Percentiles rank a stretch among this genome's conserved stretches.
These are phyloP conservation scores for Metschnikowia orientalis DNA, from an alignment of 805 yeast species.

Conservation along the genomic window DNA sequence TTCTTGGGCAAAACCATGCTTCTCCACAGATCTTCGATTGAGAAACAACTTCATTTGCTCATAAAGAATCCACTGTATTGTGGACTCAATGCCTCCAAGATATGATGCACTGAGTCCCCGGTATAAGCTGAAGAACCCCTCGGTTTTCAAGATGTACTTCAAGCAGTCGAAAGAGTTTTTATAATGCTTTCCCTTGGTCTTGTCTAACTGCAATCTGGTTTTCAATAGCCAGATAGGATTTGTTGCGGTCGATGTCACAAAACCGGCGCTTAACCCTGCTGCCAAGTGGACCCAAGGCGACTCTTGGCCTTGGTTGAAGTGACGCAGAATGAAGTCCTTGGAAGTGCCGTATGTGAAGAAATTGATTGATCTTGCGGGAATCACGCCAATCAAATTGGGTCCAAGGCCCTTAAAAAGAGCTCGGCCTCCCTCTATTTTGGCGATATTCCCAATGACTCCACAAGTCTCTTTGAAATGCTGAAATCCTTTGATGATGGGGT, in stretches of 20 bases:
- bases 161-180: slow-evolving; percentile 84
- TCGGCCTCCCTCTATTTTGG: slow-evolving; percentile 71
- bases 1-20: slow-evolving; percentile 27
- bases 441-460: slow-evolving; percentile 63
- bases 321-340: slow-evolving; percentile 64
- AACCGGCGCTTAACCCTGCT: slow-evolving; percentile 88
- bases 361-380: slow-evolving; percentile 95
- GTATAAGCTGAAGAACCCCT: slow-evolving; percentile 78
- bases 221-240: slow-evolving; percentile 97
- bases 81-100: slow-evolving; percentile 87
- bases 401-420: slow-evolving; percentile 94
- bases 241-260: slow-evolving; percentile 92
- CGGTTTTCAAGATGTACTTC: slow-evolving; percentile 59
- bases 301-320: slow-evolving; percentile 71
- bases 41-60: slow-evolving; percentile 87
- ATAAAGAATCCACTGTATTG: slow-evolving; percentile 93
- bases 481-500: slow-evolving; percentile 42
- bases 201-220: slow-evolving; percentile 90
- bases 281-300: slow-evolving; percentile 79
- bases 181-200: slow-evolving; percentile 60
- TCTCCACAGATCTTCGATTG: slow-evolving; percentile 41
- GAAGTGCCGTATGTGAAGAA: slow-evolving; percentile 96
- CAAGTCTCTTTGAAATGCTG: slow-evolving; percentile 83
- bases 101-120: slow-evolving; percentile 93
- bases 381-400: slow-evolving; percentile 94